Conservation (phyloP, 192 early-diverging fungal genomes). For the Gamsiella multidivaricata region DNA sequence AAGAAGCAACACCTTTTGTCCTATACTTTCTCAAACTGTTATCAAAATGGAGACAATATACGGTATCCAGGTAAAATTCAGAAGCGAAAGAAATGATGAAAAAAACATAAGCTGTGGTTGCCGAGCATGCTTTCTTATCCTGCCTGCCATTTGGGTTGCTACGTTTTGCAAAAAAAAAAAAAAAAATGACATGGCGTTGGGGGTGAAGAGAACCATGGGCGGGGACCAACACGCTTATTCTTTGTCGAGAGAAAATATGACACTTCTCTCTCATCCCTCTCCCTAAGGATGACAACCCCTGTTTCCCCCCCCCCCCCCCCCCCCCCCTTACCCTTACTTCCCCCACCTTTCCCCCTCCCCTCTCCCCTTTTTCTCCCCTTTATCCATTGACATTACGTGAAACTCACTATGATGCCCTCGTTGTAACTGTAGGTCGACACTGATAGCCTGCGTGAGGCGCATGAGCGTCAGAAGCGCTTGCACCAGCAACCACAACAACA, state of each 20-base stretch:
- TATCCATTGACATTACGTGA: too few relatives aligned
- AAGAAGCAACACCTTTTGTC: background rate
- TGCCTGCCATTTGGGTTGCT: background rate
- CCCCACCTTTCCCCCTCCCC: background rate
- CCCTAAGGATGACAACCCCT: too few relatives aligned
- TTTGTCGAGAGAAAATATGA: too few relatives aligned
- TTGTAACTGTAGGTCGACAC: conserved; percentile 41
- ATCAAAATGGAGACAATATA: conserved; percentile 47
- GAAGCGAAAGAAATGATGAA: background rate
- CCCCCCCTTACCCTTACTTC: too few relatives aligned
- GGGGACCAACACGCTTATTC: background rate
- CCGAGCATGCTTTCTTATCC: too few relatives aligned
- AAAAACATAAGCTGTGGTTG: background rate
- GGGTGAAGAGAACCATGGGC: too few relatives aligned
- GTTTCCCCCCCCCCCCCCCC: too few relatives aligned
- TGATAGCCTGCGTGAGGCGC: conserved; percentile 37
- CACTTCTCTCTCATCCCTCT: too few relatives aligned
- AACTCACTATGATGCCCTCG: too few relatives aligned
- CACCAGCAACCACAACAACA: conserved; percentile 28
- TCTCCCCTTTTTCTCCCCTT: background rate
- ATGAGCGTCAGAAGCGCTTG: conserved; percentile 29
- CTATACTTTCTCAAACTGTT: background rate
- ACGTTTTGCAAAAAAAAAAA: background rate
- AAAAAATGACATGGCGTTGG: background rate
- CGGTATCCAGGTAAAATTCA: conserved; percentile 40